These are phyloP conservation scores for Withania somnifera DNA, from an alignment of 305 asterid species.

Conservation along the genomic window DNA sequence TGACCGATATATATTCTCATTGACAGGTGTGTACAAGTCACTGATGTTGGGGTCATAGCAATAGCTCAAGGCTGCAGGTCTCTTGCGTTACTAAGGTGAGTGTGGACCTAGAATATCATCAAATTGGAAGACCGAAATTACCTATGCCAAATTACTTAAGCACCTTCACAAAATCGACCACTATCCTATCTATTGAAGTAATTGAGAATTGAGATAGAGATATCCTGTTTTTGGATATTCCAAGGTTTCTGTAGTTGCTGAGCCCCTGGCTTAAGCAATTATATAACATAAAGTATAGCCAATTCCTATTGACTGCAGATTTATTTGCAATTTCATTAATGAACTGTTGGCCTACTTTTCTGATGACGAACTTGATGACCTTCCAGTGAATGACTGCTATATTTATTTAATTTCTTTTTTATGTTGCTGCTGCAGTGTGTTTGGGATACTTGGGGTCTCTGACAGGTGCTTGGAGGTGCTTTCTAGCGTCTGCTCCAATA, in stretches of 20 bases:
- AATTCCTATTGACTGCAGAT: background rate
- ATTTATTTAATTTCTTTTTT: background rate
- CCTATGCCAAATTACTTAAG: background rate
- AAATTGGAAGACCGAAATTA: background rate
- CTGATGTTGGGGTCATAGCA: conserved; percentile 69
- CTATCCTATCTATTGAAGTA: background rate
- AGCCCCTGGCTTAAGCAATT: background rate
- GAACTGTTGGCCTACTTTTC: background rate
- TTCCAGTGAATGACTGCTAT: background rate
- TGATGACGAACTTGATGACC: background rate
- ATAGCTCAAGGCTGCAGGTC: conserved; percentile 67
- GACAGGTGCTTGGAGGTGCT: conserved; percentile 73
- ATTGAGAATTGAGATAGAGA: background rate
- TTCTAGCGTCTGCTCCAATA: conserved; percentile 43
- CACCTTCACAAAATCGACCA: background rate
- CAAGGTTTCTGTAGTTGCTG: background rate
- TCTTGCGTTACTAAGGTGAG: conserved; percentile 75
- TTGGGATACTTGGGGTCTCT: conserved; percentile 90
- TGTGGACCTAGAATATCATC: background rate
- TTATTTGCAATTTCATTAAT: background rate
- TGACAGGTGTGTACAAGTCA: conserved; percentile 64
- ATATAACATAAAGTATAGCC: background rate
- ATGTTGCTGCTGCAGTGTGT: conserved; percentile 51
- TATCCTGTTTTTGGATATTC: background rate
- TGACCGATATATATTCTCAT: conserved; percentile 7